Evolutionary conservation across 192 early-diverging fungal genomes (phyloP), one percentile per base, ranked within the genome.

Genomic region (Backusella parvicylindrica): DNA sequence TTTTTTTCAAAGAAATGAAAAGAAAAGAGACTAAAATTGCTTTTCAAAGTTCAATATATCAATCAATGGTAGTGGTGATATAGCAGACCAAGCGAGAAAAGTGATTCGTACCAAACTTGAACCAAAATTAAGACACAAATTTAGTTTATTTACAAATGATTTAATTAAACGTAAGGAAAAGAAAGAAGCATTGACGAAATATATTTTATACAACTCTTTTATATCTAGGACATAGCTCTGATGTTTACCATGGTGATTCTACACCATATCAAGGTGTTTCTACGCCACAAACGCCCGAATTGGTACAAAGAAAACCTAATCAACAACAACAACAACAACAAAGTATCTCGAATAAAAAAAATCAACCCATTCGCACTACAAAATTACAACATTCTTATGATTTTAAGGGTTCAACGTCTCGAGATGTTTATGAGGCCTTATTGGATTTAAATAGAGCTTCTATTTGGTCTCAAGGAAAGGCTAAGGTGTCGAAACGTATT

Each of bases 371-470:
- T 70, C 90, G 90, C 71, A 91, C 88, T 1, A 90, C 91, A 5
- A 90, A 83, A 16, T 81, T 95, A 37, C 87, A 84, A 31, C 91
- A 95, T 76, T 89, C 86, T 32, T 81, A 93, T 36, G 96, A 98
- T 76, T 93, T 99, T 75, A 88, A 92, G 80, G 66, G 36, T 5
- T 91, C 93, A 56, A 91, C 93, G 36, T 91, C 93, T 0, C 78
- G 82, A 15, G 95, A 97, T 68, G 69, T 99, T 18, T 98, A 90
- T 81, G 89, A 90, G 60, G 89, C 91, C 2, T 86, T 98, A n/a
- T 82, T 95, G 35, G 92, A 99, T 80, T 81, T 84, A 35, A 85
- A 84, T 37, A 84, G 92, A 15, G 93, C 94, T 40, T 74, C 82
- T 5, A 86, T 85, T 31, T 99, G 97, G 97, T 93, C 95, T 3